Base-by-base conservation (phyloP, 2,329 filamentous ascomycete genomes). In the Paradendryphiella salina region DNA sequence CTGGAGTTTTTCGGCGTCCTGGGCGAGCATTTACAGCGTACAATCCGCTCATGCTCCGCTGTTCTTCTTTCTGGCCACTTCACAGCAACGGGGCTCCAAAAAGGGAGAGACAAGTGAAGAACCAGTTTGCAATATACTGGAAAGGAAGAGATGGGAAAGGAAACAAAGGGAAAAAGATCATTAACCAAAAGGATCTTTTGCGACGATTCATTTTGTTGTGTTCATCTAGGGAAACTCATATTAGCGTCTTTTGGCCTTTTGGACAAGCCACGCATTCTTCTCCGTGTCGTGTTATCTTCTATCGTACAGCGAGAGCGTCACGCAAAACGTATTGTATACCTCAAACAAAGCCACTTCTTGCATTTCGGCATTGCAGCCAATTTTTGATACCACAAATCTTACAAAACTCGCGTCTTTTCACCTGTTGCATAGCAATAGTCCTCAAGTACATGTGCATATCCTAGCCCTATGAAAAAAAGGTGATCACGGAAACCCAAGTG, bases 1-100 rank as follows among this genome's bases (percentile, higher is more conserved):
- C 26, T 29, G 42, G 42, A 46, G 41, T 44, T 44, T 44, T 44
- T 44, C 17, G 41, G 41, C 29, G 41, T 26, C 26, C 11, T 23
- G 14, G 23, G 17, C 23, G 26, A 13, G 26, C 37, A 40, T 40
- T 21, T 23, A 21, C 29, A 20, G 39, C 39, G 29, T 42, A 33
- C 10, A 13, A 33, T 42, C 26, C 29, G 15, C 18, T 18, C 18
- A 10, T 15, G 39, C 18, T 33, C n/a, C 15, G 28, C 28, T 20
- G 23, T 33, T 33, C 18, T 26, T 42, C 21, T 14, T n/a, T 31
- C 14, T 40, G 28, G 39, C 33, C 32, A 33, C 18, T 42, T 23
- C 15, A 33, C 18, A n/a, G 13, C 39, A 32, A 32, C 28, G 3
- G 9, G 14, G 9, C 10, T 23, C n/a, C 18, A 26, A 18, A 36